Base-by-base conservation (phyloP, 2,329 filamentous ascomycete species). In the Fusarium odoratissimum region DNA sequence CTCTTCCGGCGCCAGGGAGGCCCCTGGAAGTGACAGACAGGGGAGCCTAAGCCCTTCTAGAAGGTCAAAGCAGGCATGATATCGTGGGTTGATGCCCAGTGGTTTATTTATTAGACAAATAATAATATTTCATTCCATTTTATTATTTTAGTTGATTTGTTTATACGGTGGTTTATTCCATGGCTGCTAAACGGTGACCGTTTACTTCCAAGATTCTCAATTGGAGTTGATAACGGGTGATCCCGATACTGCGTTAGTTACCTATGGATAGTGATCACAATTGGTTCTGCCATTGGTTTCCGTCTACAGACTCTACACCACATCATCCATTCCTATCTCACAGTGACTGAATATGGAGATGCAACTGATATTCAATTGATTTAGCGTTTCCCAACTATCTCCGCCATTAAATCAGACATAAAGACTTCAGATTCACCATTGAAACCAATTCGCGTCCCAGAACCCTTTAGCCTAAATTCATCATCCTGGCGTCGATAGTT, bases 11-110 rank as follows among this genome's bases (percentile, higher is more conserved):
- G 60, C 66, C 65, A 41, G 65, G 56, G 45, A 45, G 46, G 38
- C 69, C 75, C 75, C 69, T 72, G 75, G 69, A 25, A 40, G 54
- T 72, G 67, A 56, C 67, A 55, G 68, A 48, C 71, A 71, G 58
- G 71, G 68, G 62, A 23, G 45, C n/a, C 41, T 35, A 35, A 35
- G 17, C 31, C 58, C 72, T 77, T 77, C 76, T 77, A 77, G 76
- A 77, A 77, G 66, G 66, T 57, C 54, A 67, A 68, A 69, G 72
- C 64, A 44, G 71, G 63, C 74, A 71, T 71, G 57, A 62, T 48
- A 38, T 58, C 33, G 31, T 64, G 16, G 19, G 45, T 54, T 69
- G 62, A 60, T 71, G 61, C 52, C 69, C 42, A 55, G 67, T 57
- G 66, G 57, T 64, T 77, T 60, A 63, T 62, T 31, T 60, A 70